Conservation (phyloP, 2,329 filamentous ascomycete species). For the Xenoacremonium recifei region DNA sequence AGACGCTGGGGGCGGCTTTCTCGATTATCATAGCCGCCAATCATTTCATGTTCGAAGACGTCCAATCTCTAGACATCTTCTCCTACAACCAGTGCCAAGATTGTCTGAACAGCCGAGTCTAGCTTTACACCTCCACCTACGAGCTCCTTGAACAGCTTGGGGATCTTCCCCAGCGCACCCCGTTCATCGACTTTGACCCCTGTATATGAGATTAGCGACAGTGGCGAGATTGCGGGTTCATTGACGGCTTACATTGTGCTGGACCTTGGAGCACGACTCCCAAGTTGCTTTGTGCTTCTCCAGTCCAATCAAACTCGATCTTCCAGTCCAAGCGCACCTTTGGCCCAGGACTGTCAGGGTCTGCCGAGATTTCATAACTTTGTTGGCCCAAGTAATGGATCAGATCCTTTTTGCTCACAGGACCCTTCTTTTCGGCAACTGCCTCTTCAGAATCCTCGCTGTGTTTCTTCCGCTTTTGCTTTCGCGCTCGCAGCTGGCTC, state of each 20-base stretch:
- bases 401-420: constrained; percentile 40
- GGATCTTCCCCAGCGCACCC: constrained; percentile 55
- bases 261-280: constrained; percentile 56
- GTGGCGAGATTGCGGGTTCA: accelerated
- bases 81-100: constrained; percentile 59
- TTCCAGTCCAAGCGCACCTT: constrained; percentile 59
- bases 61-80: constrained; percentile 28
- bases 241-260: constrained; percentile 56
- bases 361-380: constrained; percentile 43
- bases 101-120: constrained; percentile 54
- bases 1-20: no score
- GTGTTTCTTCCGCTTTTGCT: constrained; percentile 20
- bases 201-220: constrained; percentile 29
- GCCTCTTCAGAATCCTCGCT: constrained; percentile 20
- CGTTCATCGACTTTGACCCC: constrained; percentile 60
- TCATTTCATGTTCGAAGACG: no score
- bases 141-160: constrained; percentile 59
- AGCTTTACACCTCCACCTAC: constrained; percentile 55
- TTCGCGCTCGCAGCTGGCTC: constrained; percentile 21
- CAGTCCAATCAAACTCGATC: constrained; percentile 70
- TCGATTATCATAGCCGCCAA: no score
- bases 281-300: constrained; percentile 63
- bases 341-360: constrained; percentile 30
- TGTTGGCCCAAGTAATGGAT: constrained; percentile 53
- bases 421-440: constrained; percentile 1